Percentiles rank a stretch among this genome's conserved stretches.
Conservation (phyloP, 2,329 filamentous ascomycete genomes). For the Apiospora phragmitis region DNA sequence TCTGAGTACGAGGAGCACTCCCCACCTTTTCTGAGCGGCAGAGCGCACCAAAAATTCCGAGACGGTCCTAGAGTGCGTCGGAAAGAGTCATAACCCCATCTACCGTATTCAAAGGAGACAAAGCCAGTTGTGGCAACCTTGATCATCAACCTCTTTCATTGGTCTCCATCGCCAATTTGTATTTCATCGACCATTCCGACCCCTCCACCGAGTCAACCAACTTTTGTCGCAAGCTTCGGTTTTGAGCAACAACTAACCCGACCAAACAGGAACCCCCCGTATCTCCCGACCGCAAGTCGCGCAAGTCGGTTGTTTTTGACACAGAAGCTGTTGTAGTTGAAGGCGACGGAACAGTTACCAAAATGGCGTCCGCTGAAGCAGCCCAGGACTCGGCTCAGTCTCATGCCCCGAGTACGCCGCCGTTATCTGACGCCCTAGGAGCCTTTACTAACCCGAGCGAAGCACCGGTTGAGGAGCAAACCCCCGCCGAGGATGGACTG, state of each 20-base stretch:
- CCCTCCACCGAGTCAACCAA: conserved; percentile 5
- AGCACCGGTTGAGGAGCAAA: conserved; percentile 38
- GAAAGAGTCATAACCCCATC: conserved; percentile 20
- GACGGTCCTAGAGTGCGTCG: conserved; percentile 14
- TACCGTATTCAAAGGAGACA: background rate
- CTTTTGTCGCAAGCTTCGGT: conserved; percentile 17
- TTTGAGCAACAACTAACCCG: conserved; percentile 18
- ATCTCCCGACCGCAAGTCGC: conserved; percentile 64
- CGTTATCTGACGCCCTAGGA: conserved; percentile 54
- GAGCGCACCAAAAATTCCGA: conserved; percentile 25
- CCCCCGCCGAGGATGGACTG: conserved; percentile 58
- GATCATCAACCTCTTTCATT: conserved; percentile 2
- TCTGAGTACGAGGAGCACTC: background rate
- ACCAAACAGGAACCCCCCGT: conserved; percentile 30
- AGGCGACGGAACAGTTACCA: conserved; percentile 81
- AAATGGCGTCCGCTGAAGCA: conserved; percentile 71
- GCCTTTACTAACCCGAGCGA: conserved; percentile 54
- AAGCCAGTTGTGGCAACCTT: conserved; percentile 4
- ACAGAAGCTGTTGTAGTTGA: conserved; percentile 87
- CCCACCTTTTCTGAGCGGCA: conserved; percentile 12
- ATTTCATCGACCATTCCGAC: background rate
- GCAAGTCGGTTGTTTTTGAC: conserved; percentile 93
- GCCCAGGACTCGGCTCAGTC: conserved; percentile 80
- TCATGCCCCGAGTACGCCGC: conserved; percentile 70
- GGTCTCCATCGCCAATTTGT: background rate